These are phyloP conservation scores for Trichoderma atrobrunneum DNA, from an alignment of 2,329 filamentous ascomycete genomes.

Conservation along the genomic window DNA sequence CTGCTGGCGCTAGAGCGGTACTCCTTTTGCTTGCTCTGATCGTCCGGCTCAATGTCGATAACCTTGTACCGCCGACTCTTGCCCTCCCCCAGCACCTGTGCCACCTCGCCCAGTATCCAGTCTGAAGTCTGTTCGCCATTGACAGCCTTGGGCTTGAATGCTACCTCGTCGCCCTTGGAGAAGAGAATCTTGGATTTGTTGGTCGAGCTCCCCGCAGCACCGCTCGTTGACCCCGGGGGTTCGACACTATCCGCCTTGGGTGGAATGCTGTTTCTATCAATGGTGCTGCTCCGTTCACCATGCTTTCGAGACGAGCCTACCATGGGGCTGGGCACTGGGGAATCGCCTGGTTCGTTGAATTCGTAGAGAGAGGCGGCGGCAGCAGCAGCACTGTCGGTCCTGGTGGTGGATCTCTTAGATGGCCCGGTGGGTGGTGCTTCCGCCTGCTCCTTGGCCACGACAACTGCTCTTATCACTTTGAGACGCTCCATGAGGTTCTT, in stretches of 20 bases:
- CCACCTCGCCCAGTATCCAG: conserved; percentile 76
- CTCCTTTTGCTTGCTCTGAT: conserved; percentile 61
- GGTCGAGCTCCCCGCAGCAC: conserved; percentile 29
- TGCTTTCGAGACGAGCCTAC: conserved; percentile 36
- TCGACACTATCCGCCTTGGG: conserved; percentile 57
- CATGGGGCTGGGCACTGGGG: conserved; percentile 44
- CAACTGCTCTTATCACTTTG: conserved; percentile 42
- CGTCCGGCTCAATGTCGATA: conserved; percentile 74
- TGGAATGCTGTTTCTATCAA: conserved; percentile 52
- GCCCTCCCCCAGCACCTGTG: conserved; percentile 70
- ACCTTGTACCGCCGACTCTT: conserved; percentile 78
- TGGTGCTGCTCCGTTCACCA: conserved; percentile 38
- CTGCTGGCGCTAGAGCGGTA: conserved; percentile 71
- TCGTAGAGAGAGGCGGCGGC: conserved; percentile 42
- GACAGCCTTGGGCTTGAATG: conserved; percentile 59
- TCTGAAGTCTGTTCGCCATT: conserved; percentile 50
- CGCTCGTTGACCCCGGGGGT: conserved; percentile 44
- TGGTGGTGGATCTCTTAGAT: conserved; percentile 27
- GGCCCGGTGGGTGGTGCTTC: conserved; percentile 34
- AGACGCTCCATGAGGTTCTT: conserved; percentile 42
- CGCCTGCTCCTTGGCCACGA: conserved; percentile 43
- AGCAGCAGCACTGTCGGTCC: conserved; percentile 27
- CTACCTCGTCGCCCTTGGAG: conserved; percentile 61
- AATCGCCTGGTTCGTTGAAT: conserved; percentile 46
- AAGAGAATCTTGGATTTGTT: conserved; percentile 54